A percentile compares a stretch with the other conserved stretches of the same genome.
Evolutionary conservation across 768 basidiomycete genomes (phyloP).

Genomic region (Termitomyces sp.): DNA sequence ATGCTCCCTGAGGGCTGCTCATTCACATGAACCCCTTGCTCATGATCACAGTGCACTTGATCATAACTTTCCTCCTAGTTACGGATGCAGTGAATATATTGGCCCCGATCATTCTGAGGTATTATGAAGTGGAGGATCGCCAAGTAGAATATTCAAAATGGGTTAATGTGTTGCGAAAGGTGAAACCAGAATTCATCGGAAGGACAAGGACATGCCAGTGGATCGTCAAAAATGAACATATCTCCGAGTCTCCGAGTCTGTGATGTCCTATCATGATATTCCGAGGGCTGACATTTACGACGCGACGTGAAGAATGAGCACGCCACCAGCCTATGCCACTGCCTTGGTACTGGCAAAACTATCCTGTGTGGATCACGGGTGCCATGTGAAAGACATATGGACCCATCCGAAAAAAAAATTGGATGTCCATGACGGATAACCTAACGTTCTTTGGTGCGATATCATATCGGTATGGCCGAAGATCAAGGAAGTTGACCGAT

Average conservation of each 20-base stretch:
- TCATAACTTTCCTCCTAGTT: background rate
- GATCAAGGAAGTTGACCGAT: background rate
- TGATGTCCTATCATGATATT: background rate
- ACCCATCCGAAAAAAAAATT: background rate
- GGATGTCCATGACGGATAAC: background rate
- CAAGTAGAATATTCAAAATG: background rate
- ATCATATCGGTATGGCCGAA: background rate
- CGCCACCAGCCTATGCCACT: background rate
- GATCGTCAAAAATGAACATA: background rate
- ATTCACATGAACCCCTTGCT: background rate
- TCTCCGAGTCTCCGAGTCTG: background rate
- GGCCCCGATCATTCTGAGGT: constrained; percentile 3
- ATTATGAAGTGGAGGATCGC: background rate
- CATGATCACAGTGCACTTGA: background rate
- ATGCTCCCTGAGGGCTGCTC: background rate
- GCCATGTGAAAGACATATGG: background rate
- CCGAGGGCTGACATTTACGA: background rate
- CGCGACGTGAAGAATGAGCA: background rate
- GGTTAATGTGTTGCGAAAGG: background rate
- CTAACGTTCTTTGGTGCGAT: background rate
- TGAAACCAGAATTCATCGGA: background rate
- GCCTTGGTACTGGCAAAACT: background rate
- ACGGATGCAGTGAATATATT: background rate
- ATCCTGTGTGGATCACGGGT: background rate
- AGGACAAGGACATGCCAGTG: background rate